Evolutionary conservation across 2,329 filamentous ascomycete genomes (phyloP), one percentile per base, ranked within the genome.

Genomic region (Calonectria henricotiae): DNA sequence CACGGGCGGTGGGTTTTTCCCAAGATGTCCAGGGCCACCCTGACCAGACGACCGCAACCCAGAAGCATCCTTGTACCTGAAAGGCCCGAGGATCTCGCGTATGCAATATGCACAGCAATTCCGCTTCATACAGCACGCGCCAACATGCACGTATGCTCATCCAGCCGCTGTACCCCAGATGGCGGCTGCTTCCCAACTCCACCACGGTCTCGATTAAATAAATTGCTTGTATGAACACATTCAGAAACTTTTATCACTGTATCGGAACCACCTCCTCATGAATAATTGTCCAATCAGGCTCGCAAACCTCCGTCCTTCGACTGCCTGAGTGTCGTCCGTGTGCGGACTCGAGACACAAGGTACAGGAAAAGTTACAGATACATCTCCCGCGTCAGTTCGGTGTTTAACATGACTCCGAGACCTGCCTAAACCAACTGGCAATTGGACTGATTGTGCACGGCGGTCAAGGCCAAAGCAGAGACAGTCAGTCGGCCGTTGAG

Each of bases 151-250:
- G 67, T 32, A 58, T 43, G 43, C 58, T 47, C 64, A 69, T 37
- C 75, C 68, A 68, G 51, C 65, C 7, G 69, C 73, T 77, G 75
- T 65, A 77, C 75, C 75, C 75, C 75, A 71, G 75, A 77, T 72
- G 72, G 58, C 72, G 60, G 65, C 60, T 70, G 51, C 61, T 70
- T 49, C 67, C 47, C 15, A 37, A 35, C 68, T 75, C 75, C 75
- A 77, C 75, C 62, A 66, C 37, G 27, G 69, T 67, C 61, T 75
- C 68, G 62, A 64, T 71, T 68, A 77, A 73, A 77, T 76, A 39
- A 58, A 58, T 58, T 55, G 32, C 13, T 39, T 58, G 51, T 58
- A 39, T 58, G 39, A 58, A 37, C 12, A 58, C 8, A 32, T 39
- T 20, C 20, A 39, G 20, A 55, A 1, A 58, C 12, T 17, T 30